phyloP scores from a whole-genome alignment of 345 rosid species.

The Cardiospermum halicacabum region DNA sequence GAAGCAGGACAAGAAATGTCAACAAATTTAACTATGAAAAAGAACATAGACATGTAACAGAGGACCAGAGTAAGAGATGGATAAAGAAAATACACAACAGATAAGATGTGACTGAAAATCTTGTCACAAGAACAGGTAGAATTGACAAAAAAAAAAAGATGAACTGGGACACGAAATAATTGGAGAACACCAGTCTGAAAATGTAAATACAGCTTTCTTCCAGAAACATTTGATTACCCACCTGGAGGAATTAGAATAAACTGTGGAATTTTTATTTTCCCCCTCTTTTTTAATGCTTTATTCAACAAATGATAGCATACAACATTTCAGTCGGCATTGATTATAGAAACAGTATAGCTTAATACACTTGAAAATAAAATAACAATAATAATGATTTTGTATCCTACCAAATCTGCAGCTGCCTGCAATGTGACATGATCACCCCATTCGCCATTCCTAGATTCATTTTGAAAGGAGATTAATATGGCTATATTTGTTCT shows the following conservation, averaged over 20 bases:
- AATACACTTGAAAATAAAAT: slow-evolving; percentile 5
- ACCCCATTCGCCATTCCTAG: slow-evolving; percentile 74
- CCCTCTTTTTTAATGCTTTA: too few species aligned
- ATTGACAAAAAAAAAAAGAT: background rate
- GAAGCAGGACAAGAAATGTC: background rate
- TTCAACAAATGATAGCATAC: background rate
- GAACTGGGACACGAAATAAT: background rate
- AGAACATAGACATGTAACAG: background rate
- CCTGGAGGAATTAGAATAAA: background rate
- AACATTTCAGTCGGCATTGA: background rate
- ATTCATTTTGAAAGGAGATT: slow-evolving; percentile 16
- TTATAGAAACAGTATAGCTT: background rate
- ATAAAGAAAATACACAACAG: background rate
- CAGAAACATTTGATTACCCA: background rate
- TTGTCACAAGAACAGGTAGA: background rate
- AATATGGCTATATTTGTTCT: slow-evolving; percentile 6
- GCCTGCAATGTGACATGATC: slow-evolving; percentile 78
- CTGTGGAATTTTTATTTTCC: background rate
- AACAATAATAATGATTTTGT: background rate
- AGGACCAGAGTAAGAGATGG: too few species aligned
- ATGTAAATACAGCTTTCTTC: background rate
- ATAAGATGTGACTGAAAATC: background rate
- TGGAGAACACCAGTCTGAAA: background rate
- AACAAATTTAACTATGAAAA: background rate
- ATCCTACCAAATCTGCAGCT: slow-evolving; percentile 64